Conservation (phyloP, 176 grass and related monocot species). For the Eleusine indica region DNA sequence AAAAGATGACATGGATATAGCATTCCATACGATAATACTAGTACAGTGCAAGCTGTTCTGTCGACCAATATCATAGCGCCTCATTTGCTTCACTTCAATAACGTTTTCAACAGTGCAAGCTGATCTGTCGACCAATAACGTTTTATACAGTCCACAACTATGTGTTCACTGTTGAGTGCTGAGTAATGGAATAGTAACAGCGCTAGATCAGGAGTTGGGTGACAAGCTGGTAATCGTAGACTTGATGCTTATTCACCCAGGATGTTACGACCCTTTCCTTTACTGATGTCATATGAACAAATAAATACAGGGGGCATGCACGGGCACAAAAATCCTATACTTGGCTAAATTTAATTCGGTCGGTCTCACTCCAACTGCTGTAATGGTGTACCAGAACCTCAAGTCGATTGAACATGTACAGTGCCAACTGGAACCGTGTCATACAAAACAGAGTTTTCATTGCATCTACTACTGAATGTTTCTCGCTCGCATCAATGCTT, state of each 20-base stretch:
- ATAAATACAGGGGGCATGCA: not conserved
- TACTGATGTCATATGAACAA: not conserved
- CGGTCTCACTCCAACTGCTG: not conserved
- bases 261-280: not conserved
- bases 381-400: not conserved
- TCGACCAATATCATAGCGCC: not conserved
- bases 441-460: not conserved
- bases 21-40: not conserved
- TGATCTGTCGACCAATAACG: not conserved
- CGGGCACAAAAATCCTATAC: not conserved
- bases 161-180: not conserved
- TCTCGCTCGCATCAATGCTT: constrained; percentile 74
- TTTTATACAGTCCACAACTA: not conserved
- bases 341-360: not conserved
- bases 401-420: not conserved
- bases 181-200: not conserved
- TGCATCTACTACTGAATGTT: constrained; percentile 59
- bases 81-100: not conserved
- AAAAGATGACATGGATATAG: not conserved
- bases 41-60: not conserved
- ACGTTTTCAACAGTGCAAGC: not conserved
- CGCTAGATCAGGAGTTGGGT: not conserved
- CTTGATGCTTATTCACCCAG: not conserved
- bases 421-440: not conserved
- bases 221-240: not conserved